Evolutionary conservation across 257 asterid genomes (phyloP).

Genomic region (Forsythia viridissima): DNA sequence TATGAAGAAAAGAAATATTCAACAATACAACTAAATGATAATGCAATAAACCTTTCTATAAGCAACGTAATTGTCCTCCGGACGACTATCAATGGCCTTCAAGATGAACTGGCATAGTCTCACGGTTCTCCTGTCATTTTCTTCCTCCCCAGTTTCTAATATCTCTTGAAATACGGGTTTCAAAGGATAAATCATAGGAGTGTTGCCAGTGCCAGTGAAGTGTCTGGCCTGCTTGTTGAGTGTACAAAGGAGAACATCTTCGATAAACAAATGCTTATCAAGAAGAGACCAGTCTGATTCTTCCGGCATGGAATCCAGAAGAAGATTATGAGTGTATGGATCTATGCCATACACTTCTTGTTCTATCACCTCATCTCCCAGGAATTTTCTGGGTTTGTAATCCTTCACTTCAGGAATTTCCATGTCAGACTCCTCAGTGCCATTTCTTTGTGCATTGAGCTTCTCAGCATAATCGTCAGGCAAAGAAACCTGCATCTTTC

Average conservation of each 20-base stretch:
- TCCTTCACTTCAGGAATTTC: constrained; percentile 98
- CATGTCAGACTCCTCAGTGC: constrained; percentile 98
- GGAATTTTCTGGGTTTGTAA: constrained; percentile 81
- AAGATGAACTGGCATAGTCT: constrained; percentile 70
- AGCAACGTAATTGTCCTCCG: constrained; percentile 89
- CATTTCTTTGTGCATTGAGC: constrained; percentile 79
- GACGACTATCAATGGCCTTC: constrained; percentile 83
- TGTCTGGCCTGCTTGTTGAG: constrained; percentile 81
- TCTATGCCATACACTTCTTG: constrained; percentile 99
- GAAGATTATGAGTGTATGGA: constrained; percentile 94
- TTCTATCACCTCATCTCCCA: constrained; percentile 92
- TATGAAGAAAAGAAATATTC: not conserved
- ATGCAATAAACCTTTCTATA: constrained; percentile 79
- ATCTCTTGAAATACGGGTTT: constrained; percentile 85
- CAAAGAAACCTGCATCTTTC: constrained; percentile 91
- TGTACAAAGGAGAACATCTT: constrained; percentile 83
- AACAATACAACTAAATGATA: not conserved
- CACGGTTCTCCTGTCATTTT: constrained; percentile 61
- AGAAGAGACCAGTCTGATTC: constrained; percentile 84
- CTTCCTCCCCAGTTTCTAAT: constrained; percentile 55
- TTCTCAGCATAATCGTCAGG: constrained; percentile 94
- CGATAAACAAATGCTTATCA: constrained; percentile 87
- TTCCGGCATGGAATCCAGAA: constrained; percentile 98
- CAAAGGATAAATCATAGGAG: constrained; percentile 88
- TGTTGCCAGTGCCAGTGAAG: constrained; percentile 84